phyloP scores from a whole-genome alignment of 371 early-diverging fungal species.

The Syncephalastrum sp. region DNA sequence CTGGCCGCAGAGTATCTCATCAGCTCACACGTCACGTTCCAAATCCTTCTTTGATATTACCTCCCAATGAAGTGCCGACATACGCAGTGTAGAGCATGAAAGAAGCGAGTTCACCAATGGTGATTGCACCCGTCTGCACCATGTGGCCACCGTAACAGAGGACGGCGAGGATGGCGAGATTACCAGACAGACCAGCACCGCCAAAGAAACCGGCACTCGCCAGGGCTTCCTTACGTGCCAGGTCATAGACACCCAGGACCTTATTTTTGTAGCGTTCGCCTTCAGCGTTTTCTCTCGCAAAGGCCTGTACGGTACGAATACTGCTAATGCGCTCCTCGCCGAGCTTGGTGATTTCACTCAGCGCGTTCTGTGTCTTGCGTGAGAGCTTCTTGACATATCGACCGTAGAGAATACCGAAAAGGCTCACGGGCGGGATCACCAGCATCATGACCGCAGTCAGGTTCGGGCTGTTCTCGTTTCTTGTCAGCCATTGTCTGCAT shows the following conservation, averaged over 20 bases:
- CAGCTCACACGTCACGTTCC: background rate
- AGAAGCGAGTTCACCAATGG: slow-evolving; percentile 78
- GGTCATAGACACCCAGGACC: slow-evolving; percentile 56
- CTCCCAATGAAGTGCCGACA: slow-evolving; percentile 72
- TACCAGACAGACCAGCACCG: slow-evolving; percentile 75
- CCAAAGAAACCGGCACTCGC: slow-evolving; percentile 79
- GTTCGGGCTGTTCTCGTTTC: slow-evolving; percentile 41
- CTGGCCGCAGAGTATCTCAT: slow-evolving; percentile 9
- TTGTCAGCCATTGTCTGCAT: background rate
- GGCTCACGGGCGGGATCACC: slow-evolving; percentile 75
- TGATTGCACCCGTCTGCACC: slow-evolving; percentile 67
- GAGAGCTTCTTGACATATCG: slow-evolving; percentile 67
- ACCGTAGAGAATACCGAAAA: slow-evolving; percentile 74
- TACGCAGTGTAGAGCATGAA: slow-evolving; percentile 85
- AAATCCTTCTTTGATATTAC: slow-evolving; percentile 9
- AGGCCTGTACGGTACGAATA: slow-evolving; percentile 79
- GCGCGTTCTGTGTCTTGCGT: slow-evolving; percentile 66
- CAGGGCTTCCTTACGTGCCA: slow-evolving; percentile 69
- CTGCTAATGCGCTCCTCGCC: slow-evolving; percentile 73
- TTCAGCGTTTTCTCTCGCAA: slow-evolving; percentile 67
- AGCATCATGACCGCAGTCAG: slow-evolving; percentile 77
- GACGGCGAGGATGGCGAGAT: slow-evolving; percentile 73
- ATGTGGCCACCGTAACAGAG: slow-evolving; percentile 76
- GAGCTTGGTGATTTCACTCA: slow-evolving; percentile 72
- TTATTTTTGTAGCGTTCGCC: slow-evolving; percentile 49